Evolutionary conservation across 371 early-diverging fungal species (phyloP), one percentile per base, ranked within the genome.

Genomic region (Blakeslea trispora): DNA sequence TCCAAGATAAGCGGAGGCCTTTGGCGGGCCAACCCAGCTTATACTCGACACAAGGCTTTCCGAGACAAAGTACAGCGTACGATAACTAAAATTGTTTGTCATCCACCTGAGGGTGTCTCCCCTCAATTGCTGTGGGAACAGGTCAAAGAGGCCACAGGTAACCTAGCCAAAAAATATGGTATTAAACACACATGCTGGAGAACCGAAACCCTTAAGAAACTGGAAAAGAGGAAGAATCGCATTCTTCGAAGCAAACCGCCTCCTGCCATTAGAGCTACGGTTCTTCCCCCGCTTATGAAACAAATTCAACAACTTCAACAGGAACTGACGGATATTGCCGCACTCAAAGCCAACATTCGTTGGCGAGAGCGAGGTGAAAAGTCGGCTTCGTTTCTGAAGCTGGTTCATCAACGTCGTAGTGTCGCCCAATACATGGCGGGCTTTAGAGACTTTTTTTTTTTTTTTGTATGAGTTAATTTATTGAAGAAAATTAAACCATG

Each of bases 11-110:
- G 56, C 3, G 18, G 34, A 15, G 56, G 56, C 14, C 34, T 56
- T 8, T 56, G 56, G 49, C 23, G 49, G 3, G 56, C 56, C 14
- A 56, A 56, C 32, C 56, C 56, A 18, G 32, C 18, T 28, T 42
- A 34, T 10, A 10, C 10, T 10, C 5, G 10, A 32, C 32, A 32
- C 10, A 32, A 32, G 32, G 32, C 32, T 6, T 32, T 32, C 10
- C 32, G 10, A 32, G 6, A 32, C 5, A 32, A 32, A 32, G 32
- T 32, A 5, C 5, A 32, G 32, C 32, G 32, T 32, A 32, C 10
- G 10, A 10, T 6, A 32, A 32, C 32, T 32, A 5, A 1, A 7
- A 42, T 42, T 1, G 1, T 15, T 18, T 14, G 7, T 1, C 14
- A 42, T 2, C 7, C 18, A 17, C 7, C 6, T 32, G 10, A 10